Evolutionary conservation across 148 eudicot species (phyloP), one percentile per base, ranked within the genome.

Genomic region (Drosera capensis): DNA sequence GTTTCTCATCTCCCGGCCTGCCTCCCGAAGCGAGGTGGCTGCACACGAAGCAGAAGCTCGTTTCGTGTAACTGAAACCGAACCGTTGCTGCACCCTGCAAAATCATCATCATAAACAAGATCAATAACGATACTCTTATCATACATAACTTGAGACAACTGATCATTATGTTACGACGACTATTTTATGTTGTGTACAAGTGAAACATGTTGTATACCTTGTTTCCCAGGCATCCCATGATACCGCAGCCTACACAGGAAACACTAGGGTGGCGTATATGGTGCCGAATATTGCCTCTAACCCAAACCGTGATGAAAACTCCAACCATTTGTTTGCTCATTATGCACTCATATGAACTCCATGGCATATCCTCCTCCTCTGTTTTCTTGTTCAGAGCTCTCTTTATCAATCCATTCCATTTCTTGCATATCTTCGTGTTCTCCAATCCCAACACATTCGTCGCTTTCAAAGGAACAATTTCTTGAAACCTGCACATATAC

Each of bases 41-140:
- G 38, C 38, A 34, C 9, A 34, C 38, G n/a, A 34, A 34, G 38
- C 38, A 34, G 38, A 34, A 34, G 38, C 38, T 34, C n/a, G 38
- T 34, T 34, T 34, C 38, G n/a, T 34, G 38, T 34, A 34, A 11
- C 38, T 34, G 6, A 34, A 34, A 34, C n/a, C 38, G 11, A 4
- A 34, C 38, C n/a, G 38, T 9, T 15, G n/a, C 38, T 4, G 38
- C 38, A 4, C 38, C 38, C 38, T 34, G 38, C n/a, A 13, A 34
- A n/a, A n/a, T n/a, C n/a, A n/a, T n/a, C 11, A 34, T 34, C 14
- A 34, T 9, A 11, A 9, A 28, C 6, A 28, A 28, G 4, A 28
- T 28, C 31, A 28, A 28, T 9, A 28, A 4, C 31, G 9, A n/a
- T n/a, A n/a, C n/a, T n/a, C n/a, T n/a, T n/a, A n/a, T n/a, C n/a